Evolutionary conservation across 495 filamentous ascomycete species (phyloP).

Genomic region (Schizothecium vesticola): DNA sequence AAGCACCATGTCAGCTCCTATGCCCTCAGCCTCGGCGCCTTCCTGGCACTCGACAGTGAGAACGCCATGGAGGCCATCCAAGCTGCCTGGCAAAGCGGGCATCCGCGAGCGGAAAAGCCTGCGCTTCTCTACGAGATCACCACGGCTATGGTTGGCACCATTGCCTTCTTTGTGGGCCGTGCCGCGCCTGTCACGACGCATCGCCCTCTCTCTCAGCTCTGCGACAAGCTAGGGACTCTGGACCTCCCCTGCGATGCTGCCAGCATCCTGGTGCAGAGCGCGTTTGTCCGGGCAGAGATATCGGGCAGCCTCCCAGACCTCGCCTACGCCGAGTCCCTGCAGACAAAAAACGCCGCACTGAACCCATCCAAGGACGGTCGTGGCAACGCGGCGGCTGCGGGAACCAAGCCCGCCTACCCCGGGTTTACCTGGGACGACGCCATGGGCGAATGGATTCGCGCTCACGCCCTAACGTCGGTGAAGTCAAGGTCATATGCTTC

Average conservation of each 20-base stretch:
- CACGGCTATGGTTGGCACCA: constrained; percentile 15
- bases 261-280: constrained; percentile 24
- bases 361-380: neutral
- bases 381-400: no score
- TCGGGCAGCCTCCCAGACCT: constrained; percentile 41
- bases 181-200: constrained; percentile 10
- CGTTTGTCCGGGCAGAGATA: constrained; percentile 38
- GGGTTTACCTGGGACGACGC: constrained; percentile 49
- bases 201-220: constrained; percentile 19
- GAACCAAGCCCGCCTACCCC: constrained; percentile 16
- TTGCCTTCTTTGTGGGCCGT: constrained; percentile 23
- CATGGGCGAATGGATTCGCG: constrained; percentile 50
- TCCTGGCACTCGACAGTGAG: constrained; percentile 15
- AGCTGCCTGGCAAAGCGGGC: constrained; percentile 16
- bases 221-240: constrained; percentile 22
- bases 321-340: constrained; percentile 37
- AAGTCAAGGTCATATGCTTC: no score
- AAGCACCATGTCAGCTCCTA: constrained; percentile 22
- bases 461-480: neutral
- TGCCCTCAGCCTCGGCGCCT: constrained; percentile 23
- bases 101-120: constrained; percentile 3
- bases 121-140: constrained; percentile 26
- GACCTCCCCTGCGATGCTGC: constrained; percentile 15
- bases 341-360: constrained; percentile 1
- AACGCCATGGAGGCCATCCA: constrained; percentile 4